Evolutionary conservation across 768 basidiomycete species (phyloP).

Genomic region (Boletus reticulatus): DNA sequence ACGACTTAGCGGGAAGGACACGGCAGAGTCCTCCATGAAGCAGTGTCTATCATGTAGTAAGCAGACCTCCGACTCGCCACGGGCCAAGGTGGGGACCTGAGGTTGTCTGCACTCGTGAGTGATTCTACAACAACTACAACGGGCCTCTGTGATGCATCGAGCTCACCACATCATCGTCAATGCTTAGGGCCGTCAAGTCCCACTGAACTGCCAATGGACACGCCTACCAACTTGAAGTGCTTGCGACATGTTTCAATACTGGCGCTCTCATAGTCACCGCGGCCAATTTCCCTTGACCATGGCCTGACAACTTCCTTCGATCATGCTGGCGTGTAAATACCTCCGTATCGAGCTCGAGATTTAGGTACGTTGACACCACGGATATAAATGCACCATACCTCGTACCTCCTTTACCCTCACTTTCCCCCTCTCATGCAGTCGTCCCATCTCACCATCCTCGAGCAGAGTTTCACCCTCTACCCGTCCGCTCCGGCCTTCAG

Average conservation of each 20-base stretch:
- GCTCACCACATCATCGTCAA: too few species aligned
- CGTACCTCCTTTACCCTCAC: constrained; percentile 5
- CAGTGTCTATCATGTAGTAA: too few species aligned
- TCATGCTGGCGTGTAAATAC: constrained; percentile 23
- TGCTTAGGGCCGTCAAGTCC: too few species aligned
- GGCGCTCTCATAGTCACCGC: constrained; percentile 26
- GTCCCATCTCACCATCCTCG: constrained; percentile 65
- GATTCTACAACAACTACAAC: too few species aligned
- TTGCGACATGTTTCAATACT: neutral
- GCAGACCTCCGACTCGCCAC: too few species aligned
- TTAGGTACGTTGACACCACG: constrained; percentile 24
- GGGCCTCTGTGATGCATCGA: too few species aligned
- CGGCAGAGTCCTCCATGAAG: too few species aligned
- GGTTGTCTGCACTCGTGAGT: too few species aligned
- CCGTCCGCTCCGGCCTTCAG: constrained; percentile 57
- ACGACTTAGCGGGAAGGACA: too few species aligned
- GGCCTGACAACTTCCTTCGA: constrained; percentile 22
- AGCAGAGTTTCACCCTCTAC: constrained; percentile 48
- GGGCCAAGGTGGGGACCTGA: too few species aligned
- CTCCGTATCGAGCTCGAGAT: constrained; percentile 27
- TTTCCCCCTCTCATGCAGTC: constrained; percentile 22
- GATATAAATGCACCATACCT: constrained; percentile 27
- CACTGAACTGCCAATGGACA: neutral
- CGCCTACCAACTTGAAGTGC: neutral
- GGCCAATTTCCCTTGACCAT: constrained; percentile 29